Evolutionary conservation across 73 alveolate species (phyloP).

Genomic region (Tetrahymena borealis): DNA sequence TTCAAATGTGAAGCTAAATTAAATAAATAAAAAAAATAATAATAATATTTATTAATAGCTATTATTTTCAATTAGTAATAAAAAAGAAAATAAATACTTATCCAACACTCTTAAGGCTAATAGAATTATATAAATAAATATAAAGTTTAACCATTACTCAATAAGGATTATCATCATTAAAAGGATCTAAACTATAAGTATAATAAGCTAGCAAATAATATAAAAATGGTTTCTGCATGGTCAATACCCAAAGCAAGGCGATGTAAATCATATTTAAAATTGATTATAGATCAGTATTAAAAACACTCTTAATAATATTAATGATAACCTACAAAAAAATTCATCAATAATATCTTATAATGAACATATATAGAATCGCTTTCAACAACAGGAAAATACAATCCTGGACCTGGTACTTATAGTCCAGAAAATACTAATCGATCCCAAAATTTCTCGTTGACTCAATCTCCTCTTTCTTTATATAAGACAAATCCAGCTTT

Average conservation of each 20-base stretch:
- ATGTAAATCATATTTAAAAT: background rate
- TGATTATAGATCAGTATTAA: background rate
- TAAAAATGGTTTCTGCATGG: background rate
- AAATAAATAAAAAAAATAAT: background rate
- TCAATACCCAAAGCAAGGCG: background rate
- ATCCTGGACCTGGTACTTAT: background rate
- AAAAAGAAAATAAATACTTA: background rate
- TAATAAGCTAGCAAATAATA: too few species aligned
- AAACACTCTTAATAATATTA: too few species aligned
- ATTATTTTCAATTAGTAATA: background rate
- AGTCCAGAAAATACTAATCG: background rate
- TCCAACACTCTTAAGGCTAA: background rate
- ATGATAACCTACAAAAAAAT: too few species aligned
- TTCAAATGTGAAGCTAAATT: background rate
- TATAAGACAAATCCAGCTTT: background rate
- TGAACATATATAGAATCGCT: too few species aligned
- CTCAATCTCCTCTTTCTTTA: background rate
- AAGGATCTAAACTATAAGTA: too few species aligned
- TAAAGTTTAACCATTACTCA: background rate
- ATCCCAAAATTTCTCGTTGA: background rate
- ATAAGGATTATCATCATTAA: too few species aligned
- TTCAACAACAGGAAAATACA: background rate
- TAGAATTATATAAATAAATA: background rate
- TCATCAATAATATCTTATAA: too few species aligned
- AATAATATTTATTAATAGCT: background rate